Evolutionary conservation across 2,329 filamentous ascomycete species (phyloP), one percentile per base, ranked within the genome.

Genomic region (Aspergillus fijiensis): DNA sequence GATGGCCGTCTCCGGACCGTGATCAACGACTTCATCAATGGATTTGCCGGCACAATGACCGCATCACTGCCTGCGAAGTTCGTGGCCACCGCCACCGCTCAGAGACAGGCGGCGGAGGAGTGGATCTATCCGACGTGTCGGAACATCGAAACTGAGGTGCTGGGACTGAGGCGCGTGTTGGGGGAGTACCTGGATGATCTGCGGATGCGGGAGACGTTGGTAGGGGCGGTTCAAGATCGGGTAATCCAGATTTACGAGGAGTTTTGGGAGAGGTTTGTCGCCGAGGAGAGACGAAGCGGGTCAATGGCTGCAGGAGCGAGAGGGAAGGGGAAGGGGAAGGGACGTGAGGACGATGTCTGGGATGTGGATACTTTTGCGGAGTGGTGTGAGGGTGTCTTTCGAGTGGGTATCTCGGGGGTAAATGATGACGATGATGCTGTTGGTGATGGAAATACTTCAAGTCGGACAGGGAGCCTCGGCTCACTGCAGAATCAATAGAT

Each of bases 1-100:
- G 87, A 89, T 65, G 85, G 84, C 0, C 79, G 84, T 7, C 77
- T 89, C 7, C 76, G 87, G 47, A 83, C 81, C 5, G 84, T 85
- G 1, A 89, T 89, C 70, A 87, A 86, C 59, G 85, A 88, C 60
- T 87, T 89, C 64, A 87, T 86, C n/a, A 81, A 79, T 51, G 77
- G 78, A 29, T 87, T 85, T 63, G 82, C 85, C 1, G 72, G 72
- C 0, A 79, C 82, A 49, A 88, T 89, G 79, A 85, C 83, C 0
- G 79, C 79, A 14, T 78, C 68, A 54, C 76, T 73, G 61, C 84
- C 67, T 59, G 71, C 60, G 61, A 77, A 68, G 65, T 74, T 76
- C 54, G 70, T 74, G 48, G 74, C 74, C 45, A 76, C 74, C 16
- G 70, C 73, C 4, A 76, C 74, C 48, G 67, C 76, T 10, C 73